A percentile compares a stretch with the other conserved stretches of the same genome.
These are phyloP conservation scores for Cadophora sp. DNA, from an alignment of 2,329 filamentous ascomycete genomes.

Conservation along the genomic window DNA sequence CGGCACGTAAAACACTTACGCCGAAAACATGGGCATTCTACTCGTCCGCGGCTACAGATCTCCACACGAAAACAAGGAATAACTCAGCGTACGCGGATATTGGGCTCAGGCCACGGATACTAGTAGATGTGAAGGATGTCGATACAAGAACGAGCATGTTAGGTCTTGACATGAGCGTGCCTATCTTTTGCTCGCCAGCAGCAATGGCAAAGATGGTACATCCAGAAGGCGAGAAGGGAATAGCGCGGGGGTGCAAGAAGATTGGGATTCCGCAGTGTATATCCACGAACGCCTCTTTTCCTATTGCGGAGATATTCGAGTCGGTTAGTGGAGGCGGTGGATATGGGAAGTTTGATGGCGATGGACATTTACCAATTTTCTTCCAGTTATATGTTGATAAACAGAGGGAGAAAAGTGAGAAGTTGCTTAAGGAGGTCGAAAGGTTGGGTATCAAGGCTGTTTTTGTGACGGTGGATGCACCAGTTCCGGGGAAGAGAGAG, in stretches of 20 bases:
- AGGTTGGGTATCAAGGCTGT: slow-evolving; percentile 57
- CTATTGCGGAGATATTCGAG: slow-evolving; percentile 58
- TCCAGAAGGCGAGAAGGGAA: slow-evolving; percentile 66
- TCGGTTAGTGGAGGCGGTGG: slow-evolving; percentile 33
- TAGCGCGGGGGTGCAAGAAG: slow-evolving; percentile 58
- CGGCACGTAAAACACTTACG: slow-evolving; percentile 60
- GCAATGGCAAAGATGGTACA: slow-evolving; percentile 70
- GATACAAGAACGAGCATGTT: slow-evolving; percentile 60
- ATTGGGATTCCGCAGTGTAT: slow-evolving; percentile 65
- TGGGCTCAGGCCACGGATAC: slow-evolving; percentile 63
- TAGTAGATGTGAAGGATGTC: slow-evolving; percentile 62
- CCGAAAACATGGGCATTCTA: slow-evolving; percentile 75
- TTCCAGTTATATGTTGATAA: slow-evolving; percentile 70
- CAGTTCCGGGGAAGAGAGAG: slow-evolving; percentile 61
- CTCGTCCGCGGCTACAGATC: slow-evolving; percentile 72
- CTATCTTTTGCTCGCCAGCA: slow-evolving; percentile 69
- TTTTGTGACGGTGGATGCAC: slow-evolving; percentile 65
- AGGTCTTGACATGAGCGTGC: slow-evolving; percentile 57
- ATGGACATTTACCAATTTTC: slow-evolving; percentile 47
- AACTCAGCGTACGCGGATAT: slow-evolving; percentile 60
- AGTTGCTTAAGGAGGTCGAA: slow-evolving; percentile 55
- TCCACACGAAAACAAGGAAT: slow-evolving; percentile 66
- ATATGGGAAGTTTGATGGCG: slow-evolving; percentile 33
- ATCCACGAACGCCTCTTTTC: slow-evolving; percentile 66
- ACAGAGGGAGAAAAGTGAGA: slow-evolving; percentile 57